phyloP scores from a whole-genome alignment of 257 asterid genomes.

The Cordia subcordata region DNA sequence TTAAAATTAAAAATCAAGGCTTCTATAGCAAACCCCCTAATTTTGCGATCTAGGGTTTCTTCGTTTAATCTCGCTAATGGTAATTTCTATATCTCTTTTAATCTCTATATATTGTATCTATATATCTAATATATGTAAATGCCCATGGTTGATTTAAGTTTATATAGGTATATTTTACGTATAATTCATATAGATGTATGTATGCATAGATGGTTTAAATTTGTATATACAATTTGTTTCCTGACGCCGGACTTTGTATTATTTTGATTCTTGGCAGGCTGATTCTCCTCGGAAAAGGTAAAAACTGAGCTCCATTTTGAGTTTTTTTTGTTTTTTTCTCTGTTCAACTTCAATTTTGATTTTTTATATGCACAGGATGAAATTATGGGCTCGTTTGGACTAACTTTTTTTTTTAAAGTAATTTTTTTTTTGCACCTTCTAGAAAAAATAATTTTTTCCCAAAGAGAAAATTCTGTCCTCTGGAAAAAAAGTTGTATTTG shows the following conservation, averaged over 20 bases:
- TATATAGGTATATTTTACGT: too few relatives aligned
- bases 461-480: too few relatives aligned
- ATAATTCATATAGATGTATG: background rate
- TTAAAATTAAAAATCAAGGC: too few relatives aligned
- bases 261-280: slow-evolving; percentile 44
- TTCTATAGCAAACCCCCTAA: too few relatives aligned
- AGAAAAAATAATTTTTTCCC: too few relatives aligned
- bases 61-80: background rate
- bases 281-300: slow-evolving; percentile 83
- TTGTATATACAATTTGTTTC: background rate
- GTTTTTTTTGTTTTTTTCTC: too few relatives aligned
- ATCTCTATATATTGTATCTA: background rate
- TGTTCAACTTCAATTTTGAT: background rate
- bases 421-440: too few relatives aligned
- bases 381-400: too few relatives aligned
- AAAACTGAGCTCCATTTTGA: background rate
- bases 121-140: too few relatives aligned
- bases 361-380: background rate
- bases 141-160: too few relatives aligned
- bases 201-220: background rate
- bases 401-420: too few relatives aligned
- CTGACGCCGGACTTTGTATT: background rate
- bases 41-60: slow-evolving; percentile 2
- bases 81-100: background rate
- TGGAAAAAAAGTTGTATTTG: too few relatives aligned